A percentile compares a stretch with the other conserved stretches of the same genome.
Conservation (phyloP, 1,284 basidiomycete genomes). For the Austroboletus olivaceoglutinosus region DNA sequence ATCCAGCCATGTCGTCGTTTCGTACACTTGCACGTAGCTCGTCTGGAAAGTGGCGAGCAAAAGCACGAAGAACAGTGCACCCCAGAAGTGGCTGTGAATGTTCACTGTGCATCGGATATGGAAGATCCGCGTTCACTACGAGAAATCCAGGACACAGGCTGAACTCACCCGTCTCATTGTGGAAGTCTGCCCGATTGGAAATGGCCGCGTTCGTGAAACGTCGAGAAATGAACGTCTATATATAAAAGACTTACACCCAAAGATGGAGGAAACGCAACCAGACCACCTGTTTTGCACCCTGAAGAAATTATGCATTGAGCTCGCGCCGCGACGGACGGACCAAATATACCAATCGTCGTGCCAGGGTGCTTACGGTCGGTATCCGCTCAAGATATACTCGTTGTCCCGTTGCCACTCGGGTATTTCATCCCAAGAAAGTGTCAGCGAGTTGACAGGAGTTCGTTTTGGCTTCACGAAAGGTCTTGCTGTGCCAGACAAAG, state of each 20-base stretch:
- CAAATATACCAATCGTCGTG: constrained; percentile 6
- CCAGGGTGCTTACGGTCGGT: constrained; percentile 53
- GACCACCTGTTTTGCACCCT: constrained; percentile 64
- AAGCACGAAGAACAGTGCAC: constrained; percentile 66
- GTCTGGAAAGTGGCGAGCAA: constrained; percentile 54
- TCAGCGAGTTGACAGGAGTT: constrained; percentile 24
- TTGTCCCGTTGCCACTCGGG: constrained; percentile 75
- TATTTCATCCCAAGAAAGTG: constrained; percentile 61
- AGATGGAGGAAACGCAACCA: constrained; percentile 67
- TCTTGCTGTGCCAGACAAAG: constrained; percentile 1
- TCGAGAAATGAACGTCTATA: constrained; percentile 12
- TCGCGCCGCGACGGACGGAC: constrained; percentile 5
- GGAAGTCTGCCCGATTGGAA: constrained; percentile 55
- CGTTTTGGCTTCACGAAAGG: constrained; percentile 1
- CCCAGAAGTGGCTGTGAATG: constrained; percentile 85
- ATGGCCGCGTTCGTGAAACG: constrained; percentile 10
- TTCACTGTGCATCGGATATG: constrained; percentile 58
- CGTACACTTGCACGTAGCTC: constrained; percentile 49
- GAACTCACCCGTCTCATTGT: constrained; percentile 75
- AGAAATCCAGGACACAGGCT: constrained; percentile 1
- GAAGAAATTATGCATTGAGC: constrained; percentile 10
- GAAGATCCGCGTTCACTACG: constrained; percentile 9
- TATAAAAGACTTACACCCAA: constrained; percentile 58
- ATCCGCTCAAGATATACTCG: constrained; percentile 70
- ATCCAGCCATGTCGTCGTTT: constrained; percentile 61